Percentiles rank a stretch among this genome's conserved stretches.
Conservation (phyloP, 805 yeast genomes). For the Lachancea cidri region DNA sequence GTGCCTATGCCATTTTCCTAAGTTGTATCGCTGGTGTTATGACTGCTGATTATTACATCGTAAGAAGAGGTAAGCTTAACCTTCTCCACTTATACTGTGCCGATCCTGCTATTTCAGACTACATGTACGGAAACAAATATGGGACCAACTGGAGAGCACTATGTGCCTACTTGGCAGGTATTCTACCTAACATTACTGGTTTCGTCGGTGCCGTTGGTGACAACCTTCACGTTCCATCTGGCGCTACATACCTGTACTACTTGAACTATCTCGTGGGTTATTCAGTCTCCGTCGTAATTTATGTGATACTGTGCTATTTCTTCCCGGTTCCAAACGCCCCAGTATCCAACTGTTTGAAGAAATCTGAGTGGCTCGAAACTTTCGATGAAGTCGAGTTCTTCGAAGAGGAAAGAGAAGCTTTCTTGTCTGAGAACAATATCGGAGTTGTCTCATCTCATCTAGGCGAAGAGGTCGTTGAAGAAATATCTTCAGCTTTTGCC, state of each 20-base stretch:
- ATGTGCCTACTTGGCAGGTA: conserved; percentile 73
- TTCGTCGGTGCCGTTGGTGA: conserved; percentile 67
- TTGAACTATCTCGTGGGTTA: conserved; percentile 77
- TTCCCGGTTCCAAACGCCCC: conserved; percentile 48
- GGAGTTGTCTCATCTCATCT: conserved; percentile 3
- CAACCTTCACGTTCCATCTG: conserved; percentile 51
- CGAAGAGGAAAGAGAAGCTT: conserved; percentile 32
- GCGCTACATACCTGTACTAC: conserved; percentile 66
- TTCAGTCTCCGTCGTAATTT: conserved; percentile 48
- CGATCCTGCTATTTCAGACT: conserved; percentile 37
- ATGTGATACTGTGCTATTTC: conserved; percentile 46
- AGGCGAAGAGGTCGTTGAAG: conserved; percentile 5
- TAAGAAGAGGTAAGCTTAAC: conserved; percentile 66
- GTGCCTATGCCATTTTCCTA: conserved; percentile 78
- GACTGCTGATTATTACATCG: conserved; percentile 60
- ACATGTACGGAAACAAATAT: conserved; percentile 48
- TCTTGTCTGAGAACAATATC: neutral
- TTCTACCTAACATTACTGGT: conserved; percentile 80
- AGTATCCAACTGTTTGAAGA: conserved; percentile 37
- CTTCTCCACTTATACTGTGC: conserved; percentile 60
- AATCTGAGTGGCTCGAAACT: conserved; percentile 58
- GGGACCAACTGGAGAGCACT: conserved; percentile 86
- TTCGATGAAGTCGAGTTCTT: conserved; percentile 60
- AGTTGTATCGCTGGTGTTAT: conserved; percentile 80
- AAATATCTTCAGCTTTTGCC: conserved; percentile 5